Evolutionary conservation across 352 stramenopile species (phyloP).

Genomic region (Globisporangium nagaii): DNA sequence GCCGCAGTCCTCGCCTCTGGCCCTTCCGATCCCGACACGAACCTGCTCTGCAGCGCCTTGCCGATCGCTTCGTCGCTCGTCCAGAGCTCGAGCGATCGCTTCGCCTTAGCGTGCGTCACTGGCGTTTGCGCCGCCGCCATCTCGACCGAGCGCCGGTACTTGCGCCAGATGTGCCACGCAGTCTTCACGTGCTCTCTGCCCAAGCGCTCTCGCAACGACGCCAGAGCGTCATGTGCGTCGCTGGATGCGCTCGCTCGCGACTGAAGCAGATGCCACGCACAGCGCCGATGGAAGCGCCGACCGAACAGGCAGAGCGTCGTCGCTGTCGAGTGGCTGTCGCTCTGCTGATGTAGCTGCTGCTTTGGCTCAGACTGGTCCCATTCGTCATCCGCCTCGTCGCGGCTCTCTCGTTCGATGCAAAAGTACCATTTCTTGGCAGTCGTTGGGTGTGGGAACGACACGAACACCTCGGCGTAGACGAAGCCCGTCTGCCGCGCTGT

Average conservation of each 20-base stretch:
- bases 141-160: constrained; percentile 36
- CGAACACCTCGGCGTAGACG: constrained; percentile 46
- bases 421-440: constrained; percentile 80
- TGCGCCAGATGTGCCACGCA: constrained; percentile 69
- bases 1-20: constrained; percentile 5
- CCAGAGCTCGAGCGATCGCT: constrained; percentile 51
- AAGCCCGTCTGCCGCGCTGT: constrained; percentile 42
- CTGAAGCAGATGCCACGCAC: constrained; percentile 51
- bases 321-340: neutral
- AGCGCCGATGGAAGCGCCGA: constrained; percentile 45
- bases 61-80: constrained; percentile 62
- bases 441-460: constrained; percentile 62
- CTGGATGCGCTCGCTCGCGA: neutral
- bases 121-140: constrained; percentile 1
- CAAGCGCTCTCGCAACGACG: constrained; percentile 34
- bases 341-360: neutral
- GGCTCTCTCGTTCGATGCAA: constrained; percentile 14
- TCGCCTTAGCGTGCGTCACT: constrained; percentile 41
- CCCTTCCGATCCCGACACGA: constrained; percentile 10
- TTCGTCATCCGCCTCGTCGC: neutral
- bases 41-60: constrained; percentile 29
- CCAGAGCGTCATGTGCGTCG: neutral
- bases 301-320: constrained; percentile 45
- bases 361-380: neutral
- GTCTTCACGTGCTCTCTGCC: constrained; percentile 59